Evolutionary conservation across 1,284 basidiomycete species (phyloP), one percentile per base, ranked within the genome.

Genomic region (Amylostereum areolatum): DNA sequence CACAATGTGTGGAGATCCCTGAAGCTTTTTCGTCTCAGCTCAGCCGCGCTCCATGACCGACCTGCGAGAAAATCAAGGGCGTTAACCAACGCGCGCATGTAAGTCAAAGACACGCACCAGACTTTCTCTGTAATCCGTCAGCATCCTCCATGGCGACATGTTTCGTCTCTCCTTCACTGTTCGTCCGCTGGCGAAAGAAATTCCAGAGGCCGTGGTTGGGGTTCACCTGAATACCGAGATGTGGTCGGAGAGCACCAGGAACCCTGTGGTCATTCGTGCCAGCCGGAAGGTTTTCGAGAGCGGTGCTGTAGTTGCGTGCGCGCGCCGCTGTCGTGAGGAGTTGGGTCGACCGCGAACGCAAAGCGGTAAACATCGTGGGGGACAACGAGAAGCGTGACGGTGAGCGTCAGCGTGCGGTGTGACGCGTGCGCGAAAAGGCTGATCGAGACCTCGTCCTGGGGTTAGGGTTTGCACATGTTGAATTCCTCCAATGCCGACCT

Each of bases 1-100:
- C 95, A 97, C 44, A 97, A 73, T 18, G 83, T 89, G 67, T 97
- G 94, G 55, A 97, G 71, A 63, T 97, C 94, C 55, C 83, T 79
- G 72, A 97, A 97, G 53, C 83, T 90, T 69, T 97, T 97, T 47
- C 85, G 71, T 45, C 94, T 80, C 45, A 97, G 74, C 62, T 97
- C 94, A 11, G 80, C 73, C 3, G 92, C 86, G 42, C 73, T 77
- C 94, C 94, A 97, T 31, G 88, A 72, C 50, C 94, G 81, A 49
- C 92, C 93, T 95, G 52, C 8, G 45, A 18, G 32, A 27, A 44
- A 46, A 28, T 29, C 18, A 25, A 4, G 8, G 7, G 7, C 29
- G 28, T 47, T 46, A 35, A 58, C 45, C 3, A 45, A 43, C 45
- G n/a, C 29, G 33, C 7, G 30, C n/a, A 49, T 34, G 29, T 48